phyloP scores from a whole-genome alignment of 1,284 basidiomycete genomes.

The Ustilago tritici region DNA sequence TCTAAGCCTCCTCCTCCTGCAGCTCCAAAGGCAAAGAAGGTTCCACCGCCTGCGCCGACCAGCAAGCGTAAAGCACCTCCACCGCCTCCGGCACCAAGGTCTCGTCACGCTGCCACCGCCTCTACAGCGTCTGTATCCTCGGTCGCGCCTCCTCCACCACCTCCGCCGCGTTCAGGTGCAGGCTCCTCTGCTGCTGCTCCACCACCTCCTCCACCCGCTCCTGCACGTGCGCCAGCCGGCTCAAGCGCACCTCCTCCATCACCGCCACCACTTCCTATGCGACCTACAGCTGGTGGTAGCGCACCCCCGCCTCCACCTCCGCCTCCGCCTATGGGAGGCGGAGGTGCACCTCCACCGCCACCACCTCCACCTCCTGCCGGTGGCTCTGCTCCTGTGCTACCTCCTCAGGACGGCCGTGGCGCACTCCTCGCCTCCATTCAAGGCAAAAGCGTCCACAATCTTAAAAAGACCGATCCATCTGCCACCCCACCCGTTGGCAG shows the following conservation, averaged over 20 bases:
- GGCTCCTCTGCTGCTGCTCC: conserved; percentile 70
- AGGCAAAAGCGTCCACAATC: conserved; percentile 78
- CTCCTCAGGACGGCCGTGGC: conserved; percentile 70
- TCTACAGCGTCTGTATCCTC: conserved; percentile 35
- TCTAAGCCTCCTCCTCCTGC: conserved; percentile 63
- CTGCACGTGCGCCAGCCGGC: conserved; percentile 25
- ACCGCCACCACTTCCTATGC: conserved; percentile 54
- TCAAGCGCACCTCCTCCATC: conserved; percentile 44
- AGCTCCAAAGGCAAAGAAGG: conserved; percentile 72
- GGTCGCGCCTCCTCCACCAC: conserved; percentile 55
- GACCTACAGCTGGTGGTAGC: conserved; percentile 29
- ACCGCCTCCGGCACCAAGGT: conserved; percentile 58
- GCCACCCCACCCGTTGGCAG: conserved; percentile 31
- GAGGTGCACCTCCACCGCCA: conserved; percentile 31
- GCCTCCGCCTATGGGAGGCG: conserved; percentile 43
- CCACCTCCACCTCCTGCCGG: conserved; percentile 46
- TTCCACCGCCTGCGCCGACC: conserved; percentile 73
- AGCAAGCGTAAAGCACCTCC: conserved; percentile 64
- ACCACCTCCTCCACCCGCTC: conserved; percentile 68
- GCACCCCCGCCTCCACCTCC: conserved; percentile 60
- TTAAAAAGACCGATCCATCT: conserved; percentile 76
- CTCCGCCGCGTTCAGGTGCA: conserved; percentile 70
- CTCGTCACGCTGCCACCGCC: conserved; percentile 36
- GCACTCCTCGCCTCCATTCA: conserved; percentile 79
- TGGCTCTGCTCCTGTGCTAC: conserved; percentile 32